Conservation (phyloP, 352 stramenopile genomes). For the Globisporangium viniferum region DNA sequence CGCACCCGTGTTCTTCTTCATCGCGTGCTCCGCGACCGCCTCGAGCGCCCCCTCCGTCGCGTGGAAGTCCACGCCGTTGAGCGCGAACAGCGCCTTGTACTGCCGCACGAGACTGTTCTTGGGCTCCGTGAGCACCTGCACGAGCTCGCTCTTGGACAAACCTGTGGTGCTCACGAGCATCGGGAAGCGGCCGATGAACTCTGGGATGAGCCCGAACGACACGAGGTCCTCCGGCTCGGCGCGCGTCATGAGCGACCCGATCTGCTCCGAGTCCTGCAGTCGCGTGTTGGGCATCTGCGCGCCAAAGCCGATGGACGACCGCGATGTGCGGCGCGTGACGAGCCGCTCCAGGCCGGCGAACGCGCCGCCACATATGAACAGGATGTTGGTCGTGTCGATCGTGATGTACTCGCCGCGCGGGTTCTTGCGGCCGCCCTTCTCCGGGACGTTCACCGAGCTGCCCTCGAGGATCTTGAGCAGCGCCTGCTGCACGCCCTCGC, state of each 20-base stretch:
- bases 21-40: slow-evolving; percentile 91
- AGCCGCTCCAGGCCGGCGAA: slow-evolving; percentile 96
- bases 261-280: slow-evolving; percentile 75
- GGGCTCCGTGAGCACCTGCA: slow-evolving; percentile 95
- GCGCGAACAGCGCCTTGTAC: slow-evolving; percentile 95
- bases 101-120: slow-evolving; percentile 98
- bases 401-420: slow-evolving; percentile 95
- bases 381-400: slow-evolving; percentile 99
- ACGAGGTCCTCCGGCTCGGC: slow-evolving; percentile 96
- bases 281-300: slow-evolving; percentile 89
- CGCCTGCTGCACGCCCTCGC: slow-evolving; percentile 98
- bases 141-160: slow-evolving; percentile 89
- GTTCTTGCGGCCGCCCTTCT: slow-evolving; percentile 97
- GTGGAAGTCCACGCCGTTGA: slow-evolving; percentile 96
- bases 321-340: slow-evolving; percentile 91
- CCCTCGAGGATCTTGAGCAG: slow-evolving; percentile 99
- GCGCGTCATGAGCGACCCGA: slow-evolving; percentile 90
- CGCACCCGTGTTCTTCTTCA: slow-evolving; percentile 94
- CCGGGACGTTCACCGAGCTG: slow-evolving; percentile 96
- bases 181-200: slow-evolving; percentile 98
- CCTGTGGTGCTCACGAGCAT: slow-evolving; percentile 94
- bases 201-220: slow-evolving; percentile 96
- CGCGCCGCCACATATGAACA: slow-evolving; percentile 98
- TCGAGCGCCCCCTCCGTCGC: slow-evolving; percentile 93
- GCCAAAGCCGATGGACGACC: slow-evolving; percentile 96